These are phyloP conservation scores for Antarctomyces pellizariae DNA, from an alignment of 495 filamentous ascomycete genomes.

Conservation along the genomic window DNA sequence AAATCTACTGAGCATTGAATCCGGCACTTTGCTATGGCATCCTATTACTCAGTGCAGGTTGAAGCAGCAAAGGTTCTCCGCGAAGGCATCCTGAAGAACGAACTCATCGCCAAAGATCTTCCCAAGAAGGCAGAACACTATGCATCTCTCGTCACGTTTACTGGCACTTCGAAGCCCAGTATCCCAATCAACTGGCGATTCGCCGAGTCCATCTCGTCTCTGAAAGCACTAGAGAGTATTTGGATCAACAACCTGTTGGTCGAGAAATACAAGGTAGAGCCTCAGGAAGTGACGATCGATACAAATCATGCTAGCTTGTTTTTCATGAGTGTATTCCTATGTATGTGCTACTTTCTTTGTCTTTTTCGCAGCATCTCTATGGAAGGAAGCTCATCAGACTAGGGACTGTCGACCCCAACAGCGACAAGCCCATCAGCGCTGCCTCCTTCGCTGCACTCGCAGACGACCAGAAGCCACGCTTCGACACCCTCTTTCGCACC, in stretches of 20 bases:
- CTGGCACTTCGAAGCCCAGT: slow-evolving; percentile 7
- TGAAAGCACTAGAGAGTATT: slow-evolving; percentile 13
- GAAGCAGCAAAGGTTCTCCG: slow-evolving; percentile 2
- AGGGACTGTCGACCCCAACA: no score
- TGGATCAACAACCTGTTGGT: slow-evolving; percentile 11
- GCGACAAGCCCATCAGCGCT: no score
- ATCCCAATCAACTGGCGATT: slow-evolving; percentile 16
- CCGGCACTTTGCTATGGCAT: no score
- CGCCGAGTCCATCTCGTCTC: slow-evolving; percentile 12
- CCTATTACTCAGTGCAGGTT: no score
- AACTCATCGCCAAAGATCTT: slow-evolving; percentile 2
- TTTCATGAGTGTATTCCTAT: slow-evolving; percentile 6
- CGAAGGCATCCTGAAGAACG: slow-evolving; percentile 3
- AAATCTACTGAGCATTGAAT: no score
- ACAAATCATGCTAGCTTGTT: slow-evolving; percentile 11
- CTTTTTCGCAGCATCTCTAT: no score
- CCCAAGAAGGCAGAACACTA: slow-evolving; percentile 1
- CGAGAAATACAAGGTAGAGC: slow-evolving; percentile 9
- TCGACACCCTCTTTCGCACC: background rate
- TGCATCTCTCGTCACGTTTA: slow-evolving; percentile 9
- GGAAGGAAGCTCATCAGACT: no score
- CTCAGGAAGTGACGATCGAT: slow-evolving; percentile 9
- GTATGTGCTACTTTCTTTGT: no score
- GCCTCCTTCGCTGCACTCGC: no score
- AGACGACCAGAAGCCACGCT: background rate